phyloP scores from a whole-genome alignment of 2,329 filamentous ascomycete species.

The Purpureocillium lavendulum region DNA sequence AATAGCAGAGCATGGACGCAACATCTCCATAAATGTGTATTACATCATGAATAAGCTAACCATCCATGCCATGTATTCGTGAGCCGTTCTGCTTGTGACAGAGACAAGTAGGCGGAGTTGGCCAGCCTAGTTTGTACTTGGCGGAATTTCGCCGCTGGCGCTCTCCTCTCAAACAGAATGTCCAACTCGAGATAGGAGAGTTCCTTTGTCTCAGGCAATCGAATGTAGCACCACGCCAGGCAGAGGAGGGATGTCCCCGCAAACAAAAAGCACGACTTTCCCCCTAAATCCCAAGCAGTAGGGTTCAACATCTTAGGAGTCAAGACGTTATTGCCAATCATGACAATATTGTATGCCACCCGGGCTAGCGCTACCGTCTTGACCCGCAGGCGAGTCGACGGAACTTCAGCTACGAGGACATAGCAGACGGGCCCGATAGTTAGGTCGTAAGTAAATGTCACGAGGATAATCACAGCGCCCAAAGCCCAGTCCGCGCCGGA shows the following conservation, averaged over 20 bases:
- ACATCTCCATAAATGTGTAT: no score
- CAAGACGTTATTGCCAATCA: slow-evolving; percentile 17
- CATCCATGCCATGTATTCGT: slow-evolving; percentile 17
- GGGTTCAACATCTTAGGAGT: slow-evolving; percentile 20
- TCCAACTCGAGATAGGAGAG: slow-evolving; percentile 17
- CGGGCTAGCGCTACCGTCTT: slow-evolving; percentile 31
- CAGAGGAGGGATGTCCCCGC: slow-evolving; percentile 12
- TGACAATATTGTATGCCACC: slow-evolving; percentile 13
- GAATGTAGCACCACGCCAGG: slow-evolving; percentile 17
- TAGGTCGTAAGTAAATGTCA: slow-evolving; percentile 29
- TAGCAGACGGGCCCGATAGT: slow-evolving; percentile 28
- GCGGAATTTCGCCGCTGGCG: slow-evolving; percentile 22
- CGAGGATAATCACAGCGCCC: slow-evolving; percentile 28
- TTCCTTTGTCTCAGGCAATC: slow-evolving; percentile 18
- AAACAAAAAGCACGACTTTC: slow-evolving; percentile 16
- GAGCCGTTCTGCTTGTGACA: slow-evolving; percentile 9
- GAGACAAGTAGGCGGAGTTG: slow-evolving; percentile 12
- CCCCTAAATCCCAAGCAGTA: slow-evolving; percentile 15
- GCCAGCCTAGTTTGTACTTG: slow-evolving; percentile 13
- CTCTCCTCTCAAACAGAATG: slow-evolving; percentile 17
- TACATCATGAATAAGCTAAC: slow-evolving; percentile 13
- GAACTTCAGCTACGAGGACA: slow-evolving; percentile 29
- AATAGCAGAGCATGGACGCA: no score
- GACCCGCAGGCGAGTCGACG: slow-evolving; percentile 27
- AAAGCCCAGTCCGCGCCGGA: slow-evolving; percentile 23